A percentile compares a stretch with the other conserved stretches of the same genome.
These are phyloP conservation scores for Vinca major DNA, from an alignment of 305 asterid genomes.

Conservation along the genomic window DNA sequence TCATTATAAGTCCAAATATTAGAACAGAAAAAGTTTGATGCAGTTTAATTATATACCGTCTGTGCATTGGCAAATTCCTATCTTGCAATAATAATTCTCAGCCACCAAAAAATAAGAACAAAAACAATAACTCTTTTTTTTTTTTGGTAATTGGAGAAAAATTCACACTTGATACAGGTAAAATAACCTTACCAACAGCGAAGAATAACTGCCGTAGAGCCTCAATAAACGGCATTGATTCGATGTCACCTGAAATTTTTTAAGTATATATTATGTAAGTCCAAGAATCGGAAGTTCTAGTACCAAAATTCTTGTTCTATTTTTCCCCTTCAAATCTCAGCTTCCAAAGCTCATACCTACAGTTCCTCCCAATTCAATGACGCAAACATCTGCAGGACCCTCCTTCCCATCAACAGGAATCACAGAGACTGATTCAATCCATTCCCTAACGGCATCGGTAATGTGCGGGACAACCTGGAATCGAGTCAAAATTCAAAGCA, in stretches of 20 bases:
- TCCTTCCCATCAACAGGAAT: constrained; percentile 89
- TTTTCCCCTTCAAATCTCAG: neutral
- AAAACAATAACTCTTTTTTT: too few species aligned
- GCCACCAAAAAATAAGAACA: neutral
- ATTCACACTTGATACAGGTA: neutral
- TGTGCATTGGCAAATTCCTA: too few species aligned
- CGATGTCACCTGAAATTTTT: constrained; percentile 60
- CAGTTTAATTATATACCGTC: too few species aligned
- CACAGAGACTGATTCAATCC: constrained; percentile 72
- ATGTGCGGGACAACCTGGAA: constrained; percentile 83
- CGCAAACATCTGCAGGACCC: constrained; percentile 95
- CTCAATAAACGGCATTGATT: constrained; percentile 42
- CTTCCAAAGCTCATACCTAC: constrained; percentile 49
- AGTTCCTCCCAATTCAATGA: constrained; percentile 94
- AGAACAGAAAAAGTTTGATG: neutral
- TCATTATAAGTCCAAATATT: neutral
- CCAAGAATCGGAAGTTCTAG: neutral
- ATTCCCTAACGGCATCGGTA: constrained; percentile 78
- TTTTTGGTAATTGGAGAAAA: too few species aligned
- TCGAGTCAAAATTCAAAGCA: constrained; percentile 15
- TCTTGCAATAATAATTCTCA: neutral
- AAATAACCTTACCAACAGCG: constrained; percentile 57
- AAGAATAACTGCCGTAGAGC: constrained; percentile 77
- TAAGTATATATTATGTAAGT: too few species aligned
- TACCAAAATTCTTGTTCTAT: neutral